A percentile compares a stretch with the other conserved stretches of the same genome.
phyloP scores from a whole-genome alignment of 345 rosid species.

The Brassica carinata region DNA sequence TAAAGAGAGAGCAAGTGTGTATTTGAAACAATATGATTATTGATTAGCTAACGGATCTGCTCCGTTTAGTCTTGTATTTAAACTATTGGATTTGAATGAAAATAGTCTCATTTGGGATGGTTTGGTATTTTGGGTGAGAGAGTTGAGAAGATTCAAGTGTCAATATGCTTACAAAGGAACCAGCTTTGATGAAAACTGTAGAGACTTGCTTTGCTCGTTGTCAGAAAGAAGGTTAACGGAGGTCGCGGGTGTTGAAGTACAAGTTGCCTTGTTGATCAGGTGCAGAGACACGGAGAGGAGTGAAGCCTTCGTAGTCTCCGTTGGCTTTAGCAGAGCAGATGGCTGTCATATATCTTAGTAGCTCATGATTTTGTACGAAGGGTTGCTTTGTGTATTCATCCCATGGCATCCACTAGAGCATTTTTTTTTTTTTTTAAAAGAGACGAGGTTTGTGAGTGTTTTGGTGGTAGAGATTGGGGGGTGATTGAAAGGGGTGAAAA shows the following conservation, averaged over 20 bases:
- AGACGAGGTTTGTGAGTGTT: slow-evolving; percentile 1
- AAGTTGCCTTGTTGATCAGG: slow-evolving; percentile 30
- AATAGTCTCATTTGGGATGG: not conserved
- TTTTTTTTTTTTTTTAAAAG: too few species aligned
- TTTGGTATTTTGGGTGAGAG: too few species aligned
- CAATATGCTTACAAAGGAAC: slow-evolving; percentile 20
- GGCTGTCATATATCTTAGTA: slow-evolving; percentile 37
- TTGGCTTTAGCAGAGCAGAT: slow-evolving; percentile 46
- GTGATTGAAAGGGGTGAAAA: not conserved
- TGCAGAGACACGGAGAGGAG: slow-evolving; percentile 39
- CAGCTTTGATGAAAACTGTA: not conserved
- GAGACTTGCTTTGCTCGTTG: not conserved
- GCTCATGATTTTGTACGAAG: slow-evolving; percentile 39
- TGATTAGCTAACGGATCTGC: slow-evolving; percentile 7
- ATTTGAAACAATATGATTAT: not conserved
- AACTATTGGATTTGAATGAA: slow-evolving; percentile 26
- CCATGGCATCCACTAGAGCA: slow-evolving; percentile 76
- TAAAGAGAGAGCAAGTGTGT: slow-evolving; percentile 29
- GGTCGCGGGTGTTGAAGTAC: slow-evolving; percentile 42
- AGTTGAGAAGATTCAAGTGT: not conserved
- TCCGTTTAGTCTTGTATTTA: slow-evolving; percentile 20
- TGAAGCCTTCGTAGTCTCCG: slow-evolving; percentile 39
- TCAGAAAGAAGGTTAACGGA: slow-evolving; percentile 15
- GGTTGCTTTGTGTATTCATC: slow-evolving; percentile 46
- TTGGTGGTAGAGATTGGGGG: not conserved